phyloP scores from a whole-genome alignment of 192 early-diverging fungal species.

The Backusella tarrabulga region DNA sequence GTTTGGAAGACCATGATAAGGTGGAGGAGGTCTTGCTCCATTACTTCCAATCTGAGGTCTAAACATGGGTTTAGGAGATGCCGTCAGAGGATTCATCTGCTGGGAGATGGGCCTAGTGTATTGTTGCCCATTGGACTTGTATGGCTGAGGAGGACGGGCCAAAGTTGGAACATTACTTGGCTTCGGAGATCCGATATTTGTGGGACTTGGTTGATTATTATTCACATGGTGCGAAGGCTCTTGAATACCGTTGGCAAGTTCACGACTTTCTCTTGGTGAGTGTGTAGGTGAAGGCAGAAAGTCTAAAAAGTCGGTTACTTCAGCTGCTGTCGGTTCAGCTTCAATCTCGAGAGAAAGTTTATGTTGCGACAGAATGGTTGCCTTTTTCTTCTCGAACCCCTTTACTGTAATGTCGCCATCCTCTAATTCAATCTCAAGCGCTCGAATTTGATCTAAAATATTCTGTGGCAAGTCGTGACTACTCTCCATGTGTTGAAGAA shows the following conservation, averaged over 20 bases:
- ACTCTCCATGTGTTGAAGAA: conserved; percentile 7
- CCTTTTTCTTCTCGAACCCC: conserved; percentile 66
- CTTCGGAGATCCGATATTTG: background rate
- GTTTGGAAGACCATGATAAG: background rate
- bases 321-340: conserved; percentile 31
- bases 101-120: background rate
- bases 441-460: conserved; percentile 27
- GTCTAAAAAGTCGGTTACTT: conserved; percentile 39
- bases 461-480: conserved; percentile 18
- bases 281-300: conserved; percentile 34
- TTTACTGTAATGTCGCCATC: conserved; percentile 75
- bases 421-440: conserved; percentile 45
- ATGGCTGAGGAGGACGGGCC: background rate
- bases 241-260: background rate
- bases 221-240: background rate
- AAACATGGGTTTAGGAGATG: background rate
- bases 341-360: background rate
- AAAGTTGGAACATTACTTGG: background rate
- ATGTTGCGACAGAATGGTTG: conserved; percentile 11
- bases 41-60: background rate
- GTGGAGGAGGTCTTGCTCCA: background rate
- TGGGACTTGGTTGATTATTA: background rate
- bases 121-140: background rate
- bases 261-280: conserved; percentile 15
- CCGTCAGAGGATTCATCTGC: background rate